phyloP scores from a whole-genome alignment of 805 yeast species.

The Nakazawaea pomicola region DNA sequence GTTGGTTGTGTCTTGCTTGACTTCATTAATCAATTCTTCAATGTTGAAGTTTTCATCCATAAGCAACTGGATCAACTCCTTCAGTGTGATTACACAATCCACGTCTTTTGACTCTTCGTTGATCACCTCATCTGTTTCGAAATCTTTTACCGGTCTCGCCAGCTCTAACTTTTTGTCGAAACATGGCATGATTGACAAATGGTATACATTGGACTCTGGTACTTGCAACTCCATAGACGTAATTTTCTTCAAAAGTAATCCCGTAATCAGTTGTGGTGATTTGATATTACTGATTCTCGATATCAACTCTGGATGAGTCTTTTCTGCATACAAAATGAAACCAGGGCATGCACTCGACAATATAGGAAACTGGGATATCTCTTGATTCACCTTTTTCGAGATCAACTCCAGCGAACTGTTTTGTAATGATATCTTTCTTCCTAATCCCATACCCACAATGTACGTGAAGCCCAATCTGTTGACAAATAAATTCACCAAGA shows the following conservation, averaged over 20 bases:
- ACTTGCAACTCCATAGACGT: slow-evolving; percentile 25
- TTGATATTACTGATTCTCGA: slow-evolving; percentile 68
- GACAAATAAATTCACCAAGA: slow-evolving; percentile 53
- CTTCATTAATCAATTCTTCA: slow-evolving; percentile 18
- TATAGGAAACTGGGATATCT: slow-evolving; percentile 34
- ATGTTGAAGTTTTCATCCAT: slow-evolving; percentile 45
- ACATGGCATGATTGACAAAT: slow-evolving; percentile 91
- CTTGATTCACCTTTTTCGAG: slow-evolving; percentile 10
- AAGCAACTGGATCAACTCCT: slow-evolving; percentile 72
- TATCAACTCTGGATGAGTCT: slow-evolving; percentile 84
- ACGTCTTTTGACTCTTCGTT: slow-evolving; percentile 48
- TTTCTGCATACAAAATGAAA: slow-evolving; percentile 92
- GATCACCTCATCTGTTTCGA: slow-evolving; percentile 16
- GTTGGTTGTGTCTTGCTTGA: slow-evolving; percentile 14
- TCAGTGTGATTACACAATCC: slow-evolving; percentile 92
- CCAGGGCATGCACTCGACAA: slow-evolving; percentile 88
- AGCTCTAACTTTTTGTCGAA: slow-evolving; percentile 96
- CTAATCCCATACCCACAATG: slow-evolving; percentile 81
- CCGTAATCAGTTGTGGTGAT: slow-evolving; percentile 93
- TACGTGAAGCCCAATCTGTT: slow-evolving; percentile 61
- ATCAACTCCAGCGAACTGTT: slow-evolving; percentile 38
- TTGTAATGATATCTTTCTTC: slow-evolving; percentile 61
- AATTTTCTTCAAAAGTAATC: slow-evolving; percentile 60
- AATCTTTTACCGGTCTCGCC: slow-evolving; percentile 66
- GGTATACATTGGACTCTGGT: slow-evolving; percentile 49